Base-by-base conservation (phyloP, 306 rosid species). In the Prunus davidiana region DNA sequence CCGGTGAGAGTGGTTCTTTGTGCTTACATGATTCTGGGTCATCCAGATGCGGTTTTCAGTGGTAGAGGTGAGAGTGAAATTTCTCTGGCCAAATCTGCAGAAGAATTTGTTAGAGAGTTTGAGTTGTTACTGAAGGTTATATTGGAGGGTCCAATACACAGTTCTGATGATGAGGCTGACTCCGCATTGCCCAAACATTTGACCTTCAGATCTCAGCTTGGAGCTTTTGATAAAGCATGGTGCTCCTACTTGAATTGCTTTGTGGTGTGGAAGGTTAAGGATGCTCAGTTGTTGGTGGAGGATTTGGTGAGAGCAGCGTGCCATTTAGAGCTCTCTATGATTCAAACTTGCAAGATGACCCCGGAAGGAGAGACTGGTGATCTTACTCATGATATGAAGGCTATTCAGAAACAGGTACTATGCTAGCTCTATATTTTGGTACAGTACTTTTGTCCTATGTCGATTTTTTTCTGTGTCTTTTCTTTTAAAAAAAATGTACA, bases 261-360 rank as follows among this genome's bases (percentile, higher is more conserved):
- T 74, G 97, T 90, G 74, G 81, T 74, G 3, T 95, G 98, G 98
- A 95, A 95, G 89, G 93, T 88, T 74, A 90, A 89, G 83, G 98
- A 92, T 89, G 98, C 98, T 30, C 90, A 79, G 70, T 82, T 78
- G 16, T 72, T 95, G 80, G 98, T 92, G 82, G 93, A 86, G n/a
- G 98, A 95, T 85, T 83, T 95, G 81, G 97, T 95, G 80, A 88
- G 91, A 86, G 97, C 98, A 79, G 98, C 97, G 67, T 95, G 98
- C 84, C 98, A 95, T 73, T 87, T 95, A 71, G 98, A 95, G 82
- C 89, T 93, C 73, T 95, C 98, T 64, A 95, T 95, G 97, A 86
- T 95, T 80, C 97, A 92, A 76, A 92, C 93, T 51, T 95, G 98
- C 88, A 92, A 89, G 88, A 78, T 95, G 78, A 88, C 96, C 50